Evolutionary conservation across 2,329 filamentous ascomycete genomes (phyloP), one percentile per base, ranked within the genome.

Genomic region (Fusarium beomiforme): DNA sequence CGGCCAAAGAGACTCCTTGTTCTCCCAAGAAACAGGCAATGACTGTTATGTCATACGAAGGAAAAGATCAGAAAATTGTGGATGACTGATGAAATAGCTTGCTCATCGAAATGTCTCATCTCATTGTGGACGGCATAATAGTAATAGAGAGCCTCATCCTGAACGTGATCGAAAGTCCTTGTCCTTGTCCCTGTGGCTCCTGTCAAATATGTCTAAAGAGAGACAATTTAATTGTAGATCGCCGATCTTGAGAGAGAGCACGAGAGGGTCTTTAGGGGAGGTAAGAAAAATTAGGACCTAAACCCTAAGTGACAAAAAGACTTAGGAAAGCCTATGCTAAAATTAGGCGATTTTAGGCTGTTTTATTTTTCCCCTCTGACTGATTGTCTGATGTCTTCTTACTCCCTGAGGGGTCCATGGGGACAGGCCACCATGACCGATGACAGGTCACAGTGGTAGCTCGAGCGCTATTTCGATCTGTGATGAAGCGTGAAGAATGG

Each of bases 201-300:
- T 47, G 56, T 64, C 42, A 63, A 44, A 65, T 56, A 65, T 51
- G 34, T 37, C 29, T 23, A 59, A 21, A 47, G 53, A 58, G 51
- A 66, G 69, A 56, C 43, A 58, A 51, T 65, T n/a, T 53, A 46
- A 58, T 58, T 59, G 33, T 57, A 59, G 67, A 75, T 75, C 67
- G 73, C 47, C 69, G 69, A 76, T 76, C 64, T 67, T n/a, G n/a
- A 23, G 66, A 70, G 63, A 63, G 71, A 73, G 65, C 63, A 64
- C 39, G 55, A 62, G 49, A 56, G 64, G 56, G n/a, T n/a, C n/a
- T n/a, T n/a, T n/a, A n/a, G n/a, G n/a, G n/a, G n/a, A n/a, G n/a
- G n/a, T n/a, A n/a, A n/a, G n/a, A n/a, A n/a, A n/a, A n/a, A n/a
- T n/a, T n/a, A n/a, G n/a, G n/a, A n/a, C n/a, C n/a, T n/a, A n/a